Evolutionary conservation across 345 rosid genomes (phyloP).

Genomic region (Bruguiera gymnorhiza): DNA sequence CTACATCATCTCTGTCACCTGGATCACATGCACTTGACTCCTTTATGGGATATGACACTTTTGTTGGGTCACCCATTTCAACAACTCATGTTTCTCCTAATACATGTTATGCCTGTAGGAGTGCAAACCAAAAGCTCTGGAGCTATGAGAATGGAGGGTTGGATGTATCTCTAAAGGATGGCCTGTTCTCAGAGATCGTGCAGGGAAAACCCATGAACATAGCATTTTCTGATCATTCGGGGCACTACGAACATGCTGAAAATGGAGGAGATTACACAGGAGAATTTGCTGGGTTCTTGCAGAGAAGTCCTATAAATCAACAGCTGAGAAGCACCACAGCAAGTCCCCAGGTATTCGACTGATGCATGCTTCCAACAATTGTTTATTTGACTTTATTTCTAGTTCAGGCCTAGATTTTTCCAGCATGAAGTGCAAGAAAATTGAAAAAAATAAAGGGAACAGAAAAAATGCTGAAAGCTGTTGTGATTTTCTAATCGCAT

Average conservation of each 20-base stretch:
- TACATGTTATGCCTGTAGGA: constrained; percentile 43
- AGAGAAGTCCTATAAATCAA: constrained; percentile 40
- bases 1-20: constrained; percentile 61
- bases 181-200: constrained; percentile 54
- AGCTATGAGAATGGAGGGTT: constrained; percentile 50
- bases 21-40: constrained; percentile 72
- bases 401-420: not conserved
- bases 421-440: not conserved
- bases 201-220: constrained; percentile 33
- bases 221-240: constrained; percentile 34
- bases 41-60: constrained; percentile 49
- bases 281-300: constrained; percentile 52
- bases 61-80: constrained; percentile 57
- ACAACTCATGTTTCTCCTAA: constrained; percentile 34
- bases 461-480: not conserved
- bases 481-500: no score
- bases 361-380: not conserved
- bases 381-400: not conserved
- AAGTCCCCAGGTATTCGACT: constrained; percentile 56
- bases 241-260: constrained; percentile 27
- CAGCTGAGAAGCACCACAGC: constrained; percentile 48
- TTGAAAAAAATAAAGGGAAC: not conserved
- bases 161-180: constrained; percentile 69
- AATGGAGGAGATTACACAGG: constrained; percentile 29
- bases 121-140: constrained; percentile 64